Evolutionary conservation across 2,329 filamentous ascomycete genomes (phyloP).

Genomic region (Arachnomyces sp.): DNA sequence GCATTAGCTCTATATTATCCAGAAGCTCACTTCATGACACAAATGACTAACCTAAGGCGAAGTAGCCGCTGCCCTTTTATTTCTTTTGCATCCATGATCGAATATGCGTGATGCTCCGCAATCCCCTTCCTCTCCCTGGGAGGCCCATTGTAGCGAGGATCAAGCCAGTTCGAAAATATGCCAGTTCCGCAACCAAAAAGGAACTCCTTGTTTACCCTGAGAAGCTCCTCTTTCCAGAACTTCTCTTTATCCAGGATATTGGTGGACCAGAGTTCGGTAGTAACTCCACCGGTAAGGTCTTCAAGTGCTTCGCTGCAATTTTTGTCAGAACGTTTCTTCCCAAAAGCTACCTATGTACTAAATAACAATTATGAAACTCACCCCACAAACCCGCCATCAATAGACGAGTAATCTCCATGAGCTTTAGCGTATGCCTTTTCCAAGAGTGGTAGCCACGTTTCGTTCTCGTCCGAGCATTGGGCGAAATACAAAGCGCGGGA

Average conservation of each 20-base stretch:
- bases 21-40: not conserved
- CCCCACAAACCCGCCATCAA: slow-evolving; percentile 66
- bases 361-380: slow-evolving; percentile 22
- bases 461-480: slow-evolving; percentile 65
- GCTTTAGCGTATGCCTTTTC: slow-evolving; percentile 82
- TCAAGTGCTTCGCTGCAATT: slow-evolving; percentile 47
- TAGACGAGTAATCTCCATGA: slow-evolving; percentile 69
- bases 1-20: slow-evolving; percentile 11
- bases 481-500: slow-evolving; percentile 73
- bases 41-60: slow-evolving; percentile 45
- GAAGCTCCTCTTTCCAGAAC: slow-evolving; percentile 77
- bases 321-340: slow-evolving; percentile 7
- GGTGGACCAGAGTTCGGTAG: slow-evolving; percentile 38
- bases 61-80: slow-evolving; percentile 57
- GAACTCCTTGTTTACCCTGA: slow-evolving; percentile 73
- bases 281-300: slow-evolving; percentile 49
- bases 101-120: slow-evolving; percentile 47
- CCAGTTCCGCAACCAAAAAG: slow-evolving; percentile 42
- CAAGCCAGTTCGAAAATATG: slow-evolving; percentile 38
- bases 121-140: slow-evolving; percentile 38
- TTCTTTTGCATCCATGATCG: slow-evolving; percentile 53
- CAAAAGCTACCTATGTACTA: not conserved
- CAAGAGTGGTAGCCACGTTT: slow-evolving; percentile 73
- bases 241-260: slow-evolving; percentile 58
- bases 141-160: slow-evolving; percentile 26